Evolutionary conservation across 768 basidiomycete genomes (phyloP).

Genomic region (Melanogaster broomeanus): DNA sequence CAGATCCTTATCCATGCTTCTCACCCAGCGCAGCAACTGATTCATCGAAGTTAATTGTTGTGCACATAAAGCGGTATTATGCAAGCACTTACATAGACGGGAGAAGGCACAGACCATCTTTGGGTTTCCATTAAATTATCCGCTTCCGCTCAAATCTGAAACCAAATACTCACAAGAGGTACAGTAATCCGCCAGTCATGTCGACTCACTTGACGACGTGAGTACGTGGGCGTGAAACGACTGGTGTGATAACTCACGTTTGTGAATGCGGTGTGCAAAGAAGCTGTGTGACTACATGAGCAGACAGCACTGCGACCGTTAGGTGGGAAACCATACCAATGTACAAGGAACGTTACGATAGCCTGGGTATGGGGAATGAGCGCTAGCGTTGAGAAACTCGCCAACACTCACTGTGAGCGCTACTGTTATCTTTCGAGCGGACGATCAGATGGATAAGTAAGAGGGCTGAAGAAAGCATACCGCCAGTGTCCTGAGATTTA

Average conservation of each 20-base stretch:
- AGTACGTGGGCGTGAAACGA: neutral
- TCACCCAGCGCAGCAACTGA: slow-evolving; percentile 39
- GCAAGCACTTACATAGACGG: slow-evolving; percentile 28
- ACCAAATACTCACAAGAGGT: slow-evolving; percentile 33
- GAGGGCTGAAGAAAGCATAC: slow-evolving; percentile 14
- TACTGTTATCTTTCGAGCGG: slow-evolving; percentile 23
- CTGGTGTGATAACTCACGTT: slow-evolving; percentile 30
- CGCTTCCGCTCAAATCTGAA: no score
- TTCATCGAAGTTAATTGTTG: neutral
- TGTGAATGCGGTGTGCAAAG: slow-evolving; percentile 44
- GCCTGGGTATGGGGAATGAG: slow-evolving; percentile 37
- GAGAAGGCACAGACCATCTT: slow-evolving; percentile 33
- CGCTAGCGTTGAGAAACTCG: neutral
- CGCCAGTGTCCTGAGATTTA: slow-evolving; percentile 22
- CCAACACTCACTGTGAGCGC: slow-evolving; percentile 29
- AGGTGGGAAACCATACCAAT: slow-evolving; percentile 38
- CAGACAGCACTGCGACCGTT: neutral
- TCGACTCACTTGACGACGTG: slow-evolving; percentile 25
- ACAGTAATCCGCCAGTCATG: slow-evolving; percentile 32
- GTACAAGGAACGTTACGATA: slow-evolving; percentile 49
- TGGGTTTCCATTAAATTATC: neutral
- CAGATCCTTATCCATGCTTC: neutral
- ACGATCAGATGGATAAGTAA: neutral
- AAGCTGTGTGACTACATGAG: slow-evolving; percentile 25
- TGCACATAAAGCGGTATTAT: neutral